A percentile compares a stretch with the other conserved stretches of the same genome.
These are phyloP conservation scores for Penicillium mononematosum DNA, from an alignment of 495 filamentous ascomycete species.

Conservation along the genomic window DNA sequence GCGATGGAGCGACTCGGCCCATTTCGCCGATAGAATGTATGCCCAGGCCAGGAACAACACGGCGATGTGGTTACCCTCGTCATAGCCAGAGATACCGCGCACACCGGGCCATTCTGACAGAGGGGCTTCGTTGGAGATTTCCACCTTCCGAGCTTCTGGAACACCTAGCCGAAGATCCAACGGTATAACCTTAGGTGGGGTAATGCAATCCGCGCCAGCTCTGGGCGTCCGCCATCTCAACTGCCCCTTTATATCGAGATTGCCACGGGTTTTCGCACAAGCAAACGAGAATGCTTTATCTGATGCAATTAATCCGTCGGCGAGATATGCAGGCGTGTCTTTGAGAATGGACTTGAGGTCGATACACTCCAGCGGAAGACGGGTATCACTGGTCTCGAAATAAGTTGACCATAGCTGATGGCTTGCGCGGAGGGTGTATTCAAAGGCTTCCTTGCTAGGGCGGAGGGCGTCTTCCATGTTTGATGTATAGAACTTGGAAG, in stretches of 20 bases:
- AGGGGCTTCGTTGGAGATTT: constrained; percentile 21
- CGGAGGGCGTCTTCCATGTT: neutral
- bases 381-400: neutral
- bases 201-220: neutral
- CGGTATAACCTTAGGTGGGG: constrained; percentile 17
- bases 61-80: constrained; percentile 26
- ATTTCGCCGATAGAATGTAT: constrained; percentile 1
- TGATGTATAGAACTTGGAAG: neutral
- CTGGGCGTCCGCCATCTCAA: neutral
- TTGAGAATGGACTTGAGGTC: neutral
- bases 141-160: constrained; percentile 11
- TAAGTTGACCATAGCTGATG: neutral
- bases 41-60: constrained; percentile 27
- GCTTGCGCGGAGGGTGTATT: neutral
- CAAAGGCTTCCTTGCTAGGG: neutral
- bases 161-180: constrained; percentile 21
- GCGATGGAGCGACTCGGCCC: neutral
- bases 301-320: neutral
- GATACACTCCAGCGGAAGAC: neutral
- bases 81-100: constrained; percentile 18
- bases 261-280: neutral
- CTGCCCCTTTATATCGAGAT: neutral
- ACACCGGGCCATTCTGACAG: constrained; percentile 27
- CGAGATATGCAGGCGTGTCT: neutral
- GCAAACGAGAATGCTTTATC: neutral